Conservation (phyloP, 306 rosid genomes). For the Lathyrus sativus region DNA sequence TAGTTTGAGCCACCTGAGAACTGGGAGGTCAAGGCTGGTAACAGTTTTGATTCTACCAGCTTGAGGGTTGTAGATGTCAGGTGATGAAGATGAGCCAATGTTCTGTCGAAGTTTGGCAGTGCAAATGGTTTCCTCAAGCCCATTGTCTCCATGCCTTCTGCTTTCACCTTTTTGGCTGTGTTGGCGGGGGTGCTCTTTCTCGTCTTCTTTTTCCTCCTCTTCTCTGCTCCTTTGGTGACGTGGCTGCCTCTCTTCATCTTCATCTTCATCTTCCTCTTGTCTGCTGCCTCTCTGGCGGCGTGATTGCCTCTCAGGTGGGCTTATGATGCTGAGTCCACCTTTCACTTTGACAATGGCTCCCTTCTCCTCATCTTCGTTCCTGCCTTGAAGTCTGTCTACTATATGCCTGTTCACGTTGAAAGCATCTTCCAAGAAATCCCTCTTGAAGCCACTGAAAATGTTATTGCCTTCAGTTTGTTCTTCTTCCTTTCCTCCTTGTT, state of each 20-base stretch:
- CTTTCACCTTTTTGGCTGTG: not conserved
- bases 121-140: conserved; percentile 55
- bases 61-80: conserved; percentile 50
- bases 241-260: not conserved
- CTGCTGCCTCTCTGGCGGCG: not conserved
- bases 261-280: not conserved
- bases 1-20: conserved; percentile 47
- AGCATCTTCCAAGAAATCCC: conserved; percentile 43
- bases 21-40: conserved; percentile 46
- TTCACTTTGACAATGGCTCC: conserved; percentile 53
- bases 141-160: conserved; percentile 21
- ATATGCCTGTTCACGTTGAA: conserved; percentile 45
- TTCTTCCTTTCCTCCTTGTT: not conserved
- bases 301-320: conserved; percentile 37
- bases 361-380: conserved; percentile 43
- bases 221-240: not conserved
- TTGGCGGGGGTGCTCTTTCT: not conserved
- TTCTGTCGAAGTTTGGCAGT: conserved; percentile 40
- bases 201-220: not conserved
- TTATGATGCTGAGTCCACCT: conserved; percentile 46
- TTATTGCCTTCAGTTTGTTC: conserved; percentile 38
- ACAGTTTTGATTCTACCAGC: conserved; percentile 50
- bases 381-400: conserved; percentile 46
- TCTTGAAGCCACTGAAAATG: conserved; percentile 48
- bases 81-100: conserved; percentile 44